Base-by-base conservation (phyloP, 345 rosid species). In the Syzygium oleosum region DNA sequence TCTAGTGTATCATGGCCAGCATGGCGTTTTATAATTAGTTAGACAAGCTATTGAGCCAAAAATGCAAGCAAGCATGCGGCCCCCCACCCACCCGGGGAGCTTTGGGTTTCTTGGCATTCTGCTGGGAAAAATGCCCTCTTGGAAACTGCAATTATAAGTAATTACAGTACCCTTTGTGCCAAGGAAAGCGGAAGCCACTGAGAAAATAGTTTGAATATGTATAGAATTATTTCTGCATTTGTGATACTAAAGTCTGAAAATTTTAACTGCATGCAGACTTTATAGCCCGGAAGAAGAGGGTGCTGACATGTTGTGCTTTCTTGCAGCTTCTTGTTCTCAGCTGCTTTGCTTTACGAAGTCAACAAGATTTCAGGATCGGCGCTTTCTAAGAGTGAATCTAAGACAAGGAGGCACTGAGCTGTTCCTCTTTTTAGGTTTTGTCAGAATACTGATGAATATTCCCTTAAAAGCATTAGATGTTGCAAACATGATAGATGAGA, bases 251-350 rank as follows among this genome's bases (percentile, higher is more conserved):
- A 52, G 27, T 3, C 52, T 84, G 23, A 73, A 38, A 73, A 73
- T 73, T 73, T 19, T 19, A 73, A 73, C 49, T 21, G 80, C 49
- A 38, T 34, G 80, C 80, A 38, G 46, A 68, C 46, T 34, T 65
- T 31, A 23, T 68, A 38, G 80, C 80, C 8, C 13, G 12, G 80
- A 73, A 73, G 80, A 73, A 73, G 59, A 55, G 22, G 80, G 25
- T 73, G 49, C 80, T 73, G 49, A 73, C 49, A 0, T 54, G 84
- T 56, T 85, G 87, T 43, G 12, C 88, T 23, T 90, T 78, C 38
- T 84, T 90, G 94, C 98, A 96, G 98, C 90, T 94, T 97, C 92
- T 93, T 97, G 92, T 97, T 95, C 93, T 97, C 98, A 1, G 94
- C 87, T 77, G 98, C 92, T 84, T 91, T 96, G 52, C 90, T 97